Base-by-base conservation (phyloP, 768 basidiomycete species). In the Lentinus brumalis region DNA sequence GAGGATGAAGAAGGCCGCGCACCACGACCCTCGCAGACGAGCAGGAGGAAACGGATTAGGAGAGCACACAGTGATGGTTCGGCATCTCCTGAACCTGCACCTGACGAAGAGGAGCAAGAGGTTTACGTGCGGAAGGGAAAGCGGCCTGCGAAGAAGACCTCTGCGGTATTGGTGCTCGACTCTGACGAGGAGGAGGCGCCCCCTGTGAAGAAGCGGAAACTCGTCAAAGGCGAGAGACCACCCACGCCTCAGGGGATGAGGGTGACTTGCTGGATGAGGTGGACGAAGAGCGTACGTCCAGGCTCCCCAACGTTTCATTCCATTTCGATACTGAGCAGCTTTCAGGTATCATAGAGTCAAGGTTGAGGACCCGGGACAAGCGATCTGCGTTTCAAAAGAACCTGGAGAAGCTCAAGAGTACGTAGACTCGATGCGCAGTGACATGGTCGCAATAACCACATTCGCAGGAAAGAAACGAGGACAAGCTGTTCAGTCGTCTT, bases 361-460 rank as follows among this genome's bases (percentile, higher is more conserved):
- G 91, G 46, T 72, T 93, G 32, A 86, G 92, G 39, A 70, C 74
- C 30, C 82, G 89, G 32, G 76, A 78, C 59, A 90, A 83, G 72
- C 78, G 80, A 70, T 81, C 86, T 14, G 62, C 72, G 5, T 92
- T 84, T 69, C 87, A 86, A 64, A 80, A 78, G 69, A 87, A 83
- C 61, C 71, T 92, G 14, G 86, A 89, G 62, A 86, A 79, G 62
- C 66, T 92, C 53, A 89, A 84, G 74, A 78, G 91, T 93, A 60
- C 53, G 81, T 71, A 11, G 53, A n/a, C 18, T 35, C 42, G 14
- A n/a, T 50, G 14, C 42, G 18, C 15, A 30, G 4, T 26, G 12
- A 47, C 54, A 30, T 39, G 35, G 11, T 11, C 7, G 35, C 35
- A 35, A 35, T 35, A 35, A 11, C 35, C 35, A 7, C 45, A 54